phyloP scores from a whole-genome alignment of 2,329 filamentous ascomycete genomes.

The Colletotrichum liriopes region DNA sequence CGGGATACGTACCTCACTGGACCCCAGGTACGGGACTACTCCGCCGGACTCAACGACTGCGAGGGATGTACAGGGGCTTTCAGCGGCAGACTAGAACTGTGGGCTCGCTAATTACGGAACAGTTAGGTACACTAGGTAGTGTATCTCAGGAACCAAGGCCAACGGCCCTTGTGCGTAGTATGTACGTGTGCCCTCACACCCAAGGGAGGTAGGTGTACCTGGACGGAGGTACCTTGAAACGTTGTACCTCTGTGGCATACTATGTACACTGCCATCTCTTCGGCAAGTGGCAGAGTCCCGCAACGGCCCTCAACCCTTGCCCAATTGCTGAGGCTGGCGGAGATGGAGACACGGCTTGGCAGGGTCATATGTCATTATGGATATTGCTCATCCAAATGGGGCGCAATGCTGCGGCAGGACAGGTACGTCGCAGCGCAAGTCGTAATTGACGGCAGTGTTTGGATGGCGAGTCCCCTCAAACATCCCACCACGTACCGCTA shows the following conservation, averaged over 20 bases:
- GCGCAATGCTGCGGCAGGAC: conserved; percentile 26
- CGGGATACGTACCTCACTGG: conserved; percentile 14
- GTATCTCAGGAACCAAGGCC: conserved; percentile 16
- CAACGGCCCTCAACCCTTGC: conserved; percentile 31
- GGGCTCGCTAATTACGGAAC: conserved; percentile 38
- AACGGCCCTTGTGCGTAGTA: neutral
- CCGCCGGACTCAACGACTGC: conserved; percentile 22
- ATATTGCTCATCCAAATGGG: conserved; percentile 28
- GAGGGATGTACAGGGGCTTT: conserved; percentile 25
- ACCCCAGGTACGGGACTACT: conserved; percentile 1
- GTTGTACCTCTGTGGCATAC: neutral
- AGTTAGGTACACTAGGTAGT: neutral
- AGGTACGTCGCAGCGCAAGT: conserved; percentile 28
- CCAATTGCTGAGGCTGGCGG: conserved; percentile 23
- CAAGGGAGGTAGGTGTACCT: conserved; percentile 27
- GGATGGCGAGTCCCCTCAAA: conserved; percentile 40
- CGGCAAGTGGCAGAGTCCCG: conserved; percentile 20
- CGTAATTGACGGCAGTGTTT: conserved; percentile 38
- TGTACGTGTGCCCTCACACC: neutral
- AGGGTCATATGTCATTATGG: conserved; percentile 42
- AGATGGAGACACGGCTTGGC: conserved; percentile 38
- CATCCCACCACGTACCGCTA: conserved; percentile 27
- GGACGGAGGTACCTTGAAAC: neutral
- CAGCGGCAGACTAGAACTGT: conserved; percentile 30
- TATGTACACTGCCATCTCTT: conserved; percentile 26